These are phyloP conservation scores for Nephelium lappaceum DNA, from an alignment of 345 rosid genomes.

Conservation along the genomic window DNA sequence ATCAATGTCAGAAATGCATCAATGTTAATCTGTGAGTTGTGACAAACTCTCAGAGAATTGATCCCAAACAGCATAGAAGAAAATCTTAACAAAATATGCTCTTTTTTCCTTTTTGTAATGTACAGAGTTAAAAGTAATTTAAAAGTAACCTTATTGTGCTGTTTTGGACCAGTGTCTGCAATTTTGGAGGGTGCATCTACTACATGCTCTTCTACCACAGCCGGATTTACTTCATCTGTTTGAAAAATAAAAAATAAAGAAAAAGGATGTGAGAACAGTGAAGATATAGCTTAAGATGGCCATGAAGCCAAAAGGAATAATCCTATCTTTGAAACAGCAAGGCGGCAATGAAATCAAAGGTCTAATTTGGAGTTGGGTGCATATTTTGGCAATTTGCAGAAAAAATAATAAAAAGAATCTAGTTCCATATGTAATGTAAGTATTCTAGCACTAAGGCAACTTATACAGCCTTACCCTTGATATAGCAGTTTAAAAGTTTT, in stretches of 20 bases:
- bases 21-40: background rate
- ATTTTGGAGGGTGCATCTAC: conserved; percentile 31
- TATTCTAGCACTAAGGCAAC: conserved; percentile 11
- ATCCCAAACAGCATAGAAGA: background rate
- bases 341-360: background rate
- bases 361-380: background rate
- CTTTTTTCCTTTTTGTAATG: background rate
- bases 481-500: background rate
- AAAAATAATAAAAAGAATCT: background rate
- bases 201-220: conserved; percentile 36
- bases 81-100: conserved; percentile 7
- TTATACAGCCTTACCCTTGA: background rate
- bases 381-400: background rate
- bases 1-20: background rate
- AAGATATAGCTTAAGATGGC: background rate
- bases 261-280: conserved; percentile 18
- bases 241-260: conserved; percentile 15
- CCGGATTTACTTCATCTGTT: conserved; percentile 42
- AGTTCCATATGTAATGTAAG: background rate
- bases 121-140: conserved; percentile 3
- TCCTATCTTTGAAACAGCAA: background rate
- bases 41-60: conserved; percentile 4
- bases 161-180: conserved; percentile 34
- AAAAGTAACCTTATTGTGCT: conserved; percentile 34
- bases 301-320: background rate